A percentile compares a stretch with the other conserved stretches of the same genome.
Evolutionary conservation across 1,139 yeast species (phyloP).

Genomic region (Candida pseudoviswanathii): DNA sequence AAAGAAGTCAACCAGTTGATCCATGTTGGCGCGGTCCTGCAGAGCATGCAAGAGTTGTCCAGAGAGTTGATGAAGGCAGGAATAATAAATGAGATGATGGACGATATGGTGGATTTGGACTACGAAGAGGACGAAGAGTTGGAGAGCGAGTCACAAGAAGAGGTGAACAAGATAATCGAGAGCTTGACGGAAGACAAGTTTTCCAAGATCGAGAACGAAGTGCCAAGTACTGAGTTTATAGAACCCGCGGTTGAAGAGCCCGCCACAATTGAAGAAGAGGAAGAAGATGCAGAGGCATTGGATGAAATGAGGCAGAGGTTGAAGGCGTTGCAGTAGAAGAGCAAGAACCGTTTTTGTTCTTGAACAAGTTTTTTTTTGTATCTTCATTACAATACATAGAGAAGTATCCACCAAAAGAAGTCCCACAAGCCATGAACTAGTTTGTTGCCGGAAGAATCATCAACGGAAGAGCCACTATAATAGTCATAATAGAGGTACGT

Average conservation of each 20-base stretch:
- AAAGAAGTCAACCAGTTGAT: slow-evolving; percentile 82
- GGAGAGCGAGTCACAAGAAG: slow-evolving; percentile 72
- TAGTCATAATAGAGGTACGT: neutral
- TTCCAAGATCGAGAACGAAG: slow-evolving; percentile 43
- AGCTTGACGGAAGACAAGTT: slow-evolving; percentile 48
- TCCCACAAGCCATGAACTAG: neutral
- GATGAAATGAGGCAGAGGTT: slow-evolving; percentile 89
- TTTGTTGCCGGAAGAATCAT: neutral
- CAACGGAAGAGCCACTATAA: neutral
- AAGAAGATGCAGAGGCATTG: slow-evolving; percentile 72
- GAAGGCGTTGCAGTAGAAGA: slow-evolving; percentile 71
- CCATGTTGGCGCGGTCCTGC: slow-evolving; percentile 75
- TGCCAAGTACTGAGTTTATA: slow-evolving; percentile 36
- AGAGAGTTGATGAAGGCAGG: slow-evolving; percentile 91
- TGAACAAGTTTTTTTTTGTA: neutral
- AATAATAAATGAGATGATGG: slow-evolving; percentile 92
- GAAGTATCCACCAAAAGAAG: slow-evolving; percentile 2
- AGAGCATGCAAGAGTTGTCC: slow-evolving; percentile 84
- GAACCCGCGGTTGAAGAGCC: slow-evolving; percentile 19
- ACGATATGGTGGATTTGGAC: slow-evolving; percentile 78
- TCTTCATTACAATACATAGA: slow-evolving; percentile 5
- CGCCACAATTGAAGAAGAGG: slow-evolving; percentile 38
- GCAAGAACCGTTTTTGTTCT: neutral
- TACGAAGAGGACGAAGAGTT: slow-evolving; percentile 60
- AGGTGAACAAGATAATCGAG: slow-evolving; percentile 53